Conservation (phyloP, 257 asterid species). For the Salvia splendens region DNA sequence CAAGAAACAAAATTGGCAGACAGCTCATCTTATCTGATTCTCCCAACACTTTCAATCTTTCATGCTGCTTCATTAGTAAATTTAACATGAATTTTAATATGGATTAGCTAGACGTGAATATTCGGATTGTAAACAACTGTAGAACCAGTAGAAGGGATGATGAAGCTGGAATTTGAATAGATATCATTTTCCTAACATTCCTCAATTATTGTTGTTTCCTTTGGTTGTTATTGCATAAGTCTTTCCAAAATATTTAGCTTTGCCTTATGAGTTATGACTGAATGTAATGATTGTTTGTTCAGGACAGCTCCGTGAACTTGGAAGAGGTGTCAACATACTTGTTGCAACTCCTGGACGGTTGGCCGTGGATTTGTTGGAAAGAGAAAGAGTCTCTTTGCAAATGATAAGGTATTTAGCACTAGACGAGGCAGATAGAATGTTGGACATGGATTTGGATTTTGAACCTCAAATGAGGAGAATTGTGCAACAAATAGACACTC, state of each 20-base stretch:
- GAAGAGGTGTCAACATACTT: too few relatives aligned
- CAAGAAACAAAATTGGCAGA: background rate
- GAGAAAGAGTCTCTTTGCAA: too few relatives aligned
- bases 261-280: background rate
- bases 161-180: background rate
- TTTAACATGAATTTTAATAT: background rate
- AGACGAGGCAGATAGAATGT: too few relatives aligned
- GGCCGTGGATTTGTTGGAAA: too few relatives aligned
- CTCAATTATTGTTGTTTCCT: background rate
- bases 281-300: background rate
- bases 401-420: too few relatives aligned
- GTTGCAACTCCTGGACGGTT: too few relatives aligned
- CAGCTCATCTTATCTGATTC: background rate
- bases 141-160: background rate
- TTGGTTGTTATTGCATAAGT: background rate
- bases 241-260: background rate
- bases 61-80: slow-evolving; percentile 1
- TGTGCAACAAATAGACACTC: slow-evolving; percentile 85
- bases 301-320: too few relatives aligned
- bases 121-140: background rate
- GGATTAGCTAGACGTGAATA: background rate
- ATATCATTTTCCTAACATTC: background rate
- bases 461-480: slow-evolving; percentile 52
- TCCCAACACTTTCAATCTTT: background rate
- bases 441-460: too few relatives aligned